These are phyloP conservation scores for Globisporangium parvum DNA, from an alignment of 352 stramenopile genomes.

Conservation along the genomic window DNA sequence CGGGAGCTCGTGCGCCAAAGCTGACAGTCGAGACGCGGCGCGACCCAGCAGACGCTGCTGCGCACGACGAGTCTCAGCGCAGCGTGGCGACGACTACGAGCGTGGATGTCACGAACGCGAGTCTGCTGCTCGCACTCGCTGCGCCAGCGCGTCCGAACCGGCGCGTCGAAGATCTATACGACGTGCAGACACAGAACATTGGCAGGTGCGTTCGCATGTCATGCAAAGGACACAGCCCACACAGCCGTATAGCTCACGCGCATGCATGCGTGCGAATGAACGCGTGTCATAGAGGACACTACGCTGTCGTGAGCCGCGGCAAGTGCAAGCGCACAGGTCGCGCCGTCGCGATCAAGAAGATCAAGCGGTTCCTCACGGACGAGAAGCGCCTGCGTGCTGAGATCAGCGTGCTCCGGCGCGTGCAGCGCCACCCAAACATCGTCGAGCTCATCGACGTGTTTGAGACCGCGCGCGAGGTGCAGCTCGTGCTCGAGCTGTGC, in stretches of 20 bases:
- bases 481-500: slow-evolving; percentile 77
- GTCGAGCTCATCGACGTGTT: slow-evolving; percentile 78
- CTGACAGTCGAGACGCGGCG: slow-evolving; percentile 10
- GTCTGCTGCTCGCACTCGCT: background rate
- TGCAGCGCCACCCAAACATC: slow-evolving; percentile 69
- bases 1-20: too few relatives aligned
- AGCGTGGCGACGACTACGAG: background rate
- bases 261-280: background rate
- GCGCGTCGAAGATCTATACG: slow-evolving; percentile 51
- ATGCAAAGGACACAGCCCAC: too few relatives aligned
- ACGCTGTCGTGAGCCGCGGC: slow-evolving; percentile 55
- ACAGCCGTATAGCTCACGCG: too few relatives aligned
- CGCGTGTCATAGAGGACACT: slow-evolving; percentile 41
- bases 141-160: slow-evolving; percentile 14
- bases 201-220: slow-evolving; percentile 25
- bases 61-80: background rate
- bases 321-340: slow-evolving; percentile 44
- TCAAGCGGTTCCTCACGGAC: slow-evolving; percentile 76
- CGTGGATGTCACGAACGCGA: background rate
- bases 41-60: background rate
- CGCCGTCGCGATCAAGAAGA: slow-evolving; percentile 75
- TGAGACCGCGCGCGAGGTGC: slow-evolving; percentile 69
- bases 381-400: slow-evolving; percentile 56
- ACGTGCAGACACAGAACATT: slow-evolving; percentile 39
- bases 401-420: slow-evolving; percentile 49